phyloP scores from a whole-genome alignment of 2,329 filamentous ascomycete species.

The Periconia sp. region DNA sequence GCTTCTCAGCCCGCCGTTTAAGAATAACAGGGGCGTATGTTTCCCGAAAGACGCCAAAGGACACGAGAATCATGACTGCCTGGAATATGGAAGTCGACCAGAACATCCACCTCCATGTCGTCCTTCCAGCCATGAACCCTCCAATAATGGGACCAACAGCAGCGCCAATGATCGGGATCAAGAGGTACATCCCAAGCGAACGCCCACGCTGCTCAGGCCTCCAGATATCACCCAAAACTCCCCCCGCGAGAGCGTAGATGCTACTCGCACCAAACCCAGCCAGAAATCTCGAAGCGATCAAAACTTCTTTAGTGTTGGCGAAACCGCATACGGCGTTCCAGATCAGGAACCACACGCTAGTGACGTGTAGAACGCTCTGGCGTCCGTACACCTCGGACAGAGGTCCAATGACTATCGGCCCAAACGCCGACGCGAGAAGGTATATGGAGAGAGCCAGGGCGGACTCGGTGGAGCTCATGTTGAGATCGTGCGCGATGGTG shows the following conservation, averaged over 20 bases:
- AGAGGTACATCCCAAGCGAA: constrained; percentile 21
- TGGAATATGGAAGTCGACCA: constrained; percentile 30
- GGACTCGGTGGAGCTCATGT: constrained; percentile 23
- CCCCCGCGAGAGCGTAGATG: constrained; percentile 22
- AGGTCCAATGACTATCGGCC: constrained; percentile 30
- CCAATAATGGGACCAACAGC: constrained; percentile 26
- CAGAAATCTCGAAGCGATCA: constrained; percentile 27
- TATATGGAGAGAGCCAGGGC: constrained; percentile 32
- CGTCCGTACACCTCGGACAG: constrained; percentile 33
- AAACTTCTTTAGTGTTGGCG: constrained; percentile 21
- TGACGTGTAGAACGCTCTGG: constrained; percentile 20
- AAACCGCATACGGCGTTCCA: constrained; percentile 32
- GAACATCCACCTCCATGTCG: constrained; percentile 35
- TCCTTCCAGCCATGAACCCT: constrained; percentile 26
- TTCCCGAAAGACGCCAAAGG: constrained; percentile 42
- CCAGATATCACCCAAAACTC: constrained; percentile 30
- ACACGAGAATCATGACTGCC: constrained; percentile 32
- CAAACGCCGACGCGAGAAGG: constrained; percentile 29
- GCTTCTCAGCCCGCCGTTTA: constrained; percentile 23
- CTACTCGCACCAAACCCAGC: constrained; percentile 29
- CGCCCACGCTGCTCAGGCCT: constrained; percentile 22
- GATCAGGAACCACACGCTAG: constrained; percentile 27
- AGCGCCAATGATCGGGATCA: constrained; percentile 23
- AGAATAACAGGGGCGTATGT: constrained; percentile 52
- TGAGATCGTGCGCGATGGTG: constrained; percentile 21